Conservation (phyloP, 208 protist species). For the Vickermania ingenoplastis region DNA sequence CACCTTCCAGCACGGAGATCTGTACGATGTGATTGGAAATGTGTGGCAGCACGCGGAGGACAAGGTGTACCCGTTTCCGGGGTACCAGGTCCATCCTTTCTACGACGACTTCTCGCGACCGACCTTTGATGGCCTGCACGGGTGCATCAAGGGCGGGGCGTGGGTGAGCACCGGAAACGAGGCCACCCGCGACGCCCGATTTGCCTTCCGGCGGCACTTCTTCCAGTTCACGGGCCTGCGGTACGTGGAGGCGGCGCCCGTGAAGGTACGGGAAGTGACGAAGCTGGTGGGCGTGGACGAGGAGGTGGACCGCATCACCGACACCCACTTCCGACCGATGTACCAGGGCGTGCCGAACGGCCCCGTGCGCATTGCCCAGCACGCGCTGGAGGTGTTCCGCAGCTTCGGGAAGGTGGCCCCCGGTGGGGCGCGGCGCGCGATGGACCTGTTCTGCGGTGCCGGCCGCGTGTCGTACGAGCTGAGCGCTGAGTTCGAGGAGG, state of each 20-base stretch:
- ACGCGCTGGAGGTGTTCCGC: constrained; percentile 9
- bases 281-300: constrained; percentile 53
- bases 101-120: constrained; percentile 96
- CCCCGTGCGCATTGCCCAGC: constrained; percentile 60
- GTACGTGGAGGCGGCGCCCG: constrained; percentile 71
- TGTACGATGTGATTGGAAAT: constrained; percentile 93
- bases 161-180: constrained; percentile 93
- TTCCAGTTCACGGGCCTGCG: constrained; percentile 93
- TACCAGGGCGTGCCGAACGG: constrained; percentile 61
- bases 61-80: constrained; percentile 80
- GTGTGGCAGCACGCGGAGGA: constrained; percentile 94
- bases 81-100: constrained; percentile 89
- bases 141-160: constrained; percentile 92
- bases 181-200: constrained; percentile 87
- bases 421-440: constrained; percentile 28
- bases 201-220: constrained; percentile 94
- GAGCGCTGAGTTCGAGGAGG: constrained; percentile 52
- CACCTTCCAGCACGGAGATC: constrained; percentile 65
- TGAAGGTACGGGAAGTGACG: constrained; percentile 11
- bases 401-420: constrained; percentile 47
- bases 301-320: constrained; percentile 68
- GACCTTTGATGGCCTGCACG: constrained; percentile 93
- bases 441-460: constrained; percentile 82
- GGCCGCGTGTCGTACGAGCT: constrained; percentile 79
- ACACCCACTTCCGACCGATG: constrained; percentile 52